Evolutionary conservation across 768 basidiomycete species (phyloP), one percentile per base, ranked within the genome.

Genomic region (Cantharellus cinnabarinus): DNA sequence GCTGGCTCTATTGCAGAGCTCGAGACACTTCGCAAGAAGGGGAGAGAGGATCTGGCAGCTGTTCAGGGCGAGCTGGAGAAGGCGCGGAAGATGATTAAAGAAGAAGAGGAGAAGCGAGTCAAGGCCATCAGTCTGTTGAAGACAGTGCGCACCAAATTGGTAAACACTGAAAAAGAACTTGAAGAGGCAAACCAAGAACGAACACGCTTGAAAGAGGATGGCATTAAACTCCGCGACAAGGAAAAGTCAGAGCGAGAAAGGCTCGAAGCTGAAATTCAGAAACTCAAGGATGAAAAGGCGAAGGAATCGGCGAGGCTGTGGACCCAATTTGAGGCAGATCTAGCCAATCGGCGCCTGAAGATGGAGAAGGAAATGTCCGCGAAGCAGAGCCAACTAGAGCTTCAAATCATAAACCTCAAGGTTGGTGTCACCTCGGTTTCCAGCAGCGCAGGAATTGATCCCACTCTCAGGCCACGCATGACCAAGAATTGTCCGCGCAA

Each of bases 31-130:
- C 44, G 44, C 10, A 48, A 48, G 29, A 54, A 10, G 10, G 14
- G 10, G 14, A 54, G 38, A 35, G 52, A 14, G 1, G 52, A 54
- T 10, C 10, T 10, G 34, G 52, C 14, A 10, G 38, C 52, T 15
- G 71, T 90, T n/a, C 74, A 75, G 53, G 68, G 74, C 15, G 87
- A 95, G 59, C 69, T 83, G 0, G 76, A 80, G 53, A 77, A 76
- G 51, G 70, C 77, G 2, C 82, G 80, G 63, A 73, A 72, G 20
- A 59, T 73, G 5, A 83, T 81, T 3, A 95, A 88, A 68, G 93
- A 97, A 62, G 95, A 98, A 67, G 95, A 98, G 69, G 95, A 99
- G 71, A 98, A 99, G 70, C 81, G 94, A 7, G 79, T 82, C 20
- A 99, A 98, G 66, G 93, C 93, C 0, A 85, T 98, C 63, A 84